Conservation (phyloP, 2,329 filamentous ascomycete genomes). For the Furcasterigmium sp. region DNA sequence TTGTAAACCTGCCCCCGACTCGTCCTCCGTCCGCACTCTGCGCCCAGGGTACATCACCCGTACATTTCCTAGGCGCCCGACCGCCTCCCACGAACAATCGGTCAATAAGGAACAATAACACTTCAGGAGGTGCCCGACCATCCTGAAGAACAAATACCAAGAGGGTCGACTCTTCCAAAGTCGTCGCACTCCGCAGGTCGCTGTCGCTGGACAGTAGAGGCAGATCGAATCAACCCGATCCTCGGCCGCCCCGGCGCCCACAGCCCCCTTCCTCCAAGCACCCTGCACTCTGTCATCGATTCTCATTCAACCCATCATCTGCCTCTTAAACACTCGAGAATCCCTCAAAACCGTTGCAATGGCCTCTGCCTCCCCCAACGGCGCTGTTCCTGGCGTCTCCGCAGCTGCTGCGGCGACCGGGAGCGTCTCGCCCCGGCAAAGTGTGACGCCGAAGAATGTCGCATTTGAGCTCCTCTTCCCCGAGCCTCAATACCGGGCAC, state of each 20-base stretch:
- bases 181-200: neutral
- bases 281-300: neutral
- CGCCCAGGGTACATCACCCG: constrained; percentile 10
- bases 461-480: constrained; percentile 72
- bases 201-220: neutral
- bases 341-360: constrained; percentile 24
- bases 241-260: neutral
- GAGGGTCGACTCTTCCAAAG: too few species aligned
- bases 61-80: neutral
- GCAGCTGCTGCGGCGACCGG: constrained; percentile 33
- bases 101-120: too few species aligned
- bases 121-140: too few species aligned
- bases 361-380: constrained; percentile 42
- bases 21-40: constrained; percentile 9
- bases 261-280: neutral
- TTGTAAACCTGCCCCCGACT: too few species aligned
- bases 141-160: too few species aligned
- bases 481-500: constrained; percentile 64
- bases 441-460: constrained; percentile 62
- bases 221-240: neutral
- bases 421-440: constrained; percentile 41
- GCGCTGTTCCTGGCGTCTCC: constrained; percentile 22
- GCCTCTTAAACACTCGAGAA: neutral
- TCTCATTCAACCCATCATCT: neutral
- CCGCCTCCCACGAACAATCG: too few species aligned